Evolutionary conservation across 108 stramenopile genomes (phyloP), one percentile per base, ranked within the genome.

Genomic region (Stephanodiscus triporus): DNA sequence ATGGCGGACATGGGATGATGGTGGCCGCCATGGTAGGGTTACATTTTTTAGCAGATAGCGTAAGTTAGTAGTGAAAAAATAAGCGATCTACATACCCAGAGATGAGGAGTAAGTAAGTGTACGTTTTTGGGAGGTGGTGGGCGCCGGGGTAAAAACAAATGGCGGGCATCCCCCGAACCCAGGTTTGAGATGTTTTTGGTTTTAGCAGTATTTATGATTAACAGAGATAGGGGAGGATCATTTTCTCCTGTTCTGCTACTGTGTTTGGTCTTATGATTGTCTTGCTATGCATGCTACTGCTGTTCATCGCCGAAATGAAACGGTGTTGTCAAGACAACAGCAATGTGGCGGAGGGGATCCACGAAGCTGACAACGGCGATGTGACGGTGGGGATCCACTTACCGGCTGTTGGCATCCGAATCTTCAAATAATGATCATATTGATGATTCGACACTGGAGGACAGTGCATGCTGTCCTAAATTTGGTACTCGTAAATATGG

Each of bases 401-500:
- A n/a, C 51, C 42, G 76, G 53, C 34, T 63, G 2, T 38, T 77
- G 50, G 68, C 24, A 10, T 30, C 65, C 5, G 43, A 20, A 29
- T 7, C 51, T 2, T 56, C 63, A 20, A 66, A 20, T n/a, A 37
- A 14, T 45, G 16, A 45, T 45, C n/a, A n/a, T n/a, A n/a, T n/a
- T 45, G 55, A 24, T 36, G 48, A 24, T 16, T 13, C 63, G 20
- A 11, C 4, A 24, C 32, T 19, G 5, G 24, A 66, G n/a, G 24
- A 55, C 43, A 20, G 34, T 48, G 45, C 32, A 7, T 71, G 76
- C 45, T 90, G 90, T 56, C 62, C 57, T 53, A 16, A 22, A 24
- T 95, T 90, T 79, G 94, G 94, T 9, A 56, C 5, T 2, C 64
- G 94, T 11, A 68, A 66, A 7, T 89, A 82, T 67, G 87, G 90